Base-by-base conservation (phyloP, 2,329 filamentous ascomycete species). In the Dothistroma septosporum region DNA sequence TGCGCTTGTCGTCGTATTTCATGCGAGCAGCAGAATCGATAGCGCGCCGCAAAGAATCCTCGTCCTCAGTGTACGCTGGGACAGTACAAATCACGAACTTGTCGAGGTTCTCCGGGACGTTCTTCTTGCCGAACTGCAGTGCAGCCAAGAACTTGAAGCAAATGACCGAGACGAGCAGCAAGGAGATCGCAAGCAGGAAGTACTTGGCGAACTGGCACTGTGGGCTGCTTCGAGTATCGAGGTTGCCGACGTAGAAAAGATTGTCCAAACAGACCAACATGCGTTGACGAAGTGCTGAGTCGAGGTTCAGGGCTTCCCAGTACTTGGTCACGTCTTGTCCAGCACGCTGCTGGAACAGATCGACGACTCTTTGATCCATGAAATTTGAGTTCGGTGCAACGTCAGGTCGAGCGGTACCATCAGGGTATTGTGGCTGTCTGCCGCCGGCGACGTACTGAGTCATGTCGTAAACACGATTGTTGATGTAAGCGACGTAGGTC, bases 31-130 rank as follows among this genome's bases (percentile, higher is more conserved):
- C 90, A 0, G 94, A 99, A 75, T 99, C 94, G 69, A 99, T 96
- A 61, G 94, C 94, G 81, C 93, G 92, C 58, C 94, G 91, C 28
- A 99, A 83, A 37, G 93, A 97, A 0, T 99, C 95, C 75, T 99
- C 95, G 73, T 97, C 94, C 80, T 99, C 94, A 0, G 94, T 99
- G 72, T 99, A 99, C 1, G 92, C 94, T 0, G 94, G 94, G 62
- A 99, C 93, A 76, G 97, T 95, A 73, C 91, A 96, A 77, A 99
- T 97, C 74, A 99, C 83, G 74, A 99, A 99, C 75, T 99, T 99
- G 78, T 99, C 94, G 32, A 99, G 85, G 73, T 97, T 94, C 77
- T 99, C 94, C 0, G 94, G 95, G 41, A 93, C 79, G 65, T 90
- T 97, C 79, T 96, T 96, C 69, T 83, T 87, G 49, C 91, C 88